These are phyloP conservation scores for Miscanthus lutarioriparius DNA, from an alignment of 176 grass and related monocot species.

Conservation along the genomic window DNA sequence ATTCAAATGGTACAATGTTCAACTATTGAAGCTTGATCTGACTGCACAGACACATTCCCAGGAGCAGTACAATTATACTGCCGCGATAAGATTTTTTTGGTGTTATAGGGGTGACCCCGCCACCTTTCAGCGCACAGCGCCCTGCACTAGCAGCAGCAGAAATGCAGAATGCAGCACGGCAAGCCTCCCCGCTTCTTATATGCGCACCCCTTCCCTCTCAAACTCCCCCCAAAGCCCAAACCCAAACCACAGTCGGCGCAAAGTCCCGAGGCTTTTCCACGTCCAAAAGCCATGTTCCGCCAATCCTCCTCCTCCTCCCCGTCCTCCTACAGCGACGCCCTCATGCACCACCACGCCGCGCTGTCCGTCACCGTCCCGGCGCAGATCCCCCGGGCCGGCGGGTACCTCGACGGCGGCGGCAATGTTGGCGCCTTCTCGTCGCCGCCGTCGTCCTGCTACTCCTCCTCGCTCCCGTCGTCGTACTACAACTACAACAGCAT, in stretches of 20 bases:
- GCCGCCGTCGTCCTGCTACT: conserved; percentile 41
- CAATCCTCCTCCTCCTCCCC: conserved; percentile 30
- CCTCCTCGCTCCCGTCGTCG: conserved; percentile 34
- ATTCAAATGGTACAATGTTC: not conserved
- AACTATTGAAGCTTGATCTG: conserved; percentile 16
- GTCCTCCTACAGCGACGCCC: conserved; percentile 21
- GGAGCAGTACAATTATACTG: not conserved
- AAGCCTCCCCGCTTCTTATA: conserved; percentile 34
- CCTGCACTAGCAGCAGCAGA: not conserved
- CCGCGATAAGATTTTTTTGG: conserved; percentile 36
- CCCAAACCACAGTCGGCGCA: conserved; percentile 11
- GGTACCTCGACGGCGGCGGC: conserved; percentile 41
- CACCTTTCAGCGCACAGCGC: conserved; percentile 29
- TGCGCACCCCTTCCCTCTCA: not conserved
- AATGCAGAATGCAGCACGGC: not conserved
- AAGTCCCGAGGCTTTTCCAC: not conserved
- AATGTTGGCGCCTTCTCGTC: conserved; percentile 35
- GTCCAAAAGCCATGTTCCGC: conserved; percentile 60
- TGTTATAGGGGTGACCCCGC: conserved; percentile 35
- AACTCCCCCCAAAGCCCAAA: conserved; percentile 2
- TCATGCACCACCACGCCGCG: conserved; percentile 26
- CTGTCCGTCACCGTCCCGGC: conserved; percentile 24
- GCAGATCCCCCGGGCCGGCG: conserved; percentile 12
- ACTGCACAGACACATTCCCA: conserved; percentile 16
- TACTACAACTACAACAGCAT: conserved; percentile 51